Conservation (phyloP, 768 basidiomycete genomes). For the Trametes maxima region DNA sequence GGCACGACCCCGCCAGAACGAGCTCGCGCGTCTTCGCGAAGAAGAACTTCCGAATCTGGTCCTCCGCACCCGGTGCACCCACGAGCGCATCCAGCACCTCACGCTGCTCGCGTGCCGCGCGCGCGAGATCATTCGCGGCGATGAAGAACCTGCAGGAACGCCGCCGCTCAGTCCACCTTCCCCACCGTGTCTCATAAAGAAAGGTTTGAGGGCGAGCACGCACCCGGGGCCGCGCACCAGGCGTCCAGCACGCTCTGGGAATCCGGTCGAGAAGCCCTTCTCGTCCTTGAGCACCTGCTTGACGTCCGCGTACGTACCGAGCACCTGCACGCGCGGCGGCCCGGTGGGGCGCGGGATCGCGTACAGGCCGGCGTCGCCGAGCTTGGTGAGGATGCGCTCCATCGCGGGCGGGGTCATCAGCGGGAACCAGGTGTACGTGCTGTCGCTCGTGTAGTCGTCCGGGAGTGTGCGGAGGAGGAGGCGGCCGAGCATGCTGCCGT, state of each 20-base stretch:
- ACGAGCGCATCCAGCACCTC: slow-evolving; percentile 51
- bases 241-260: slow-evolving; percentile 50
- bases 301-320: slow-evolving; percentile 54
- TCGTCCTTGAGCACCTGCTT: slow-evolving; percentile 52
- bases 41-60: slow-evolving; percentile 63
- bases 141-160: slow-evolving; percentile 61
- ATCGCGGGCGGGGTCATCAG: slow-evolving; percentile 77
- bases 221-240: slow-evolving; percentile 67
- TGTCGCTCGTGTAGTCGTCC: slow-evolving; percentile 65
- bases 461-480: slow-evolving; percentile 77
- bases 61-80: slow-evolving; percentile 48
- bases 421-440: slow-evolving; percentile 86
- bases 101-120: slow-evolving; percentile 47
- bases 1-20: slow-evolving; percentile 54
- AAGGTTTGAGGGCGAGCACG: slow-evolving; percentile 9
- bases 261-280: slow-evolving; percentile 49
- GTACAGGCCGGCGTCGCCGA: slow-evolving; percentile 58
- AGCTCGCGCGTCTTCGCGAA: slow-evolving; percentile 62
- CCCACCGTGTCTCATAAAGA: not conserved
- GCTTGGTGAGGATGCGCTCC: slow-evolving; percentile 56
- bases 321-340: slow-evolving; percentile 30
- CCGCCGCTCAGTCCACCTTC: not conserved
- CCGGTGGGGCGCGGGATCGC: slow-evolving; percentile 52
- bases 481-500: slow-evolving; percentile 74
- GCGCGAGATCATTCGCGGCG: slow-evolving; percentile 42